phyloP scores from a whole-genome alignment of 495 filamentous ascomycete genomes.

The Daldinia vernicosa region DNA sequence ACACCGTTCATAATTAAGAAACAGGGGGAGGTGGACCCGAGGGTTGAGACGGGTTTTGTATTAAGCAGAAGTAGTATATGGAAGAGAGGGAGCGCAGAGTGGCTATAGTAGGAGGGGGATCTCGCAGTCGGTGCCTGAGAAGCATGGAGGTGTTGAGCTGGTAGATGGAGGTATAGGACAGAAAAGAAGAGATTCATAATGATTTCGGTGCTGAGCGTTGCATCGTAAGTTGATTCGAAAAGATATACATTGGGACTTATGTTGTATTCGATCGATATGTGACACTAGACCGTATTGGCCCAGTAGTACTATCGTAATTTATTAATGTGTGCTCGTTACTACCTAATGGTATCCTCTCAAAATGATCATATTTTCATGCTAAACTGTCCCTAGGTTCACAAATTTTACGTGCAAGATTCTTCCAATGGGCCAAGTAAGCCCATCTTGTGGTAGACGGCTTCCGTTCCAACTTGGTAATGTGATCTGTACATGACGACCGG shows the following conservation, averaged over 20 bases:
- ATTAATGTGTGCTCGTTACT: background rate
- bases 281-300: background rate
- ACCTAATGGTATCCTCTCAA: background rate
- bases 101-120: conserved; percentile 37
- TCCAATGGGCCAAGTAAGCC: background rate
- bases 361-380: conserved; percentile 11
- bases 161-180: conserved; percentile 45
- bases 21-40: conserved; percentile 15
- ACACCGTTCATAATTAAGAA: conserved; percentile 47
- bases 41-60: conserved; percentile 26
- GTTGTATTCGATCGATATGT: background rate
- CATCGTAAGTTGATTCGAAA: conserved; percentile 19
- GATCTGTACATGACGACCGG: conserved; percentile 5
- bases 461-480: background rate
- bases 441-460: background rate
- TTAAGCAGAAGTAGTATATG: conserved; percentile 35
- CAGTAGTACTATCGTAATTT: background rate
- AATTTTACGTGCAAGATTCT: background rate
- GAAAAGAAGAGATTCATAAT: conserved; percentile 38
- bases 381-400: conserved; percentile 8
- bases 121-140: conserved; percentile 36
- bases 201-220: conserved; percentile 25
- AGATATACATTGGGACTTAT: conserved; percentile 9
- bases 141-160: conserved; percentile 35
- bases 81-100: conserved; percentile 25